These are phyloP conservation scores for Aureobasidium sp. DNA, from an alignment of 2,329 filamentous ascomycete species.

Conservation along the genomic window DNA sequence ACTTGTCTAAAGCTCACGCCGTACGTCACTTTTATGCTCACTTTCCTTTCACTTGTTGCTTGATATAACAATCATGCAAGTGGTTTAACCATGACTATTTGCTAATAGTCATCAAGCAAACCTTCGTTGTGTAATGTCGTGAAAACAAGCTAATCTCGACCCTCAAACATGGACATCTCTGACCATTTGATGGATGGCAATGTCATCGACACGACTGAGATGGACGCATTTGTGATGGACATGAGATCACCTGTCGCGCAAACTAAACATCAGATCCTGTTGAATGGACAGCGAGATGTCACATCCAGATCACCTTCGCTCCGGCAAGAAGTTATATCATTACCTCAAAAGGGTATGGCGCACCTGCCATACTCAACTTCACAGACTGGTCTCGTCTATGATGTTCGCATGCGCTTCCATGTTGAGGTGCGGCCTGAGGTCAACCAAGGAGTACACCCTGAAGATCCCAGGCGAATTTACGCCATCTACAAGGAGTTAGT, in stretches of 20 bases:
- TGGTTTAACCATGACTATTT: neutral
- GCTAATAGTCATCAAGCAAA: neutral
- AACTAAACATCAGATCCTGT: neutral
- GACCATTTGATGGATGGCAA: conserved; percentile 10
- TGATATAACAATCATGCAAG: neutral
- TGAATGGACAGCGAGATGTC: neutral
- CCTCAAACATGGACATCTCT: neutral
- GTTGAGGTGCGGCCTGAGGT: conserved; percentile 55
- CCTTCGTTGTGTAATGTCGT: neutral
- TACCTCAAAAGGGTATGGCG: conserved; percentile 25
- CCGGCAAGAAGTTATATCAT: neutral
- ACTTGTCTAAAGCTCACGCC: neutral
- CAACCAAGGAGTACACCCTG: conserved; percentile 71
- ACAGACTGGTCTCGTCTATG: conserved; percentile 56
- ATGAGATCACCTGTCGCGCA: neutral
- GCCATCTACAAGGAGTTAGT: conserved; percentile 88
- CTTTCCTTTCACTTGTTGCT: neutral
- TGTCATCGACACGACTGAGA: conserved; percentile 6
- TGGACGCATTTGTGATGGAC: neutral
- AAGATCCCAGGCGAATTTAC: conserved; percentile 87
- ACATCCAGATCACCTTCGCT: neutral
- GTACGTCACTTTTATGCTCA: neutral
- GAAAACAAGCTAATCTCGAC: neutral
- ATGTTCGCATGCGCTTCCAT: conserved; percentile 92
- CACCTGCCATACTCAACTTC: conserved; percentile 31